Percentiles rank a stretch among this genome's conserved stretches.
These are phyloP conservation scores for Neonectria punicea DNA, from an alignment of 2,329 filamentous ascomycete species.

Conservation along the genomic window DNA sequence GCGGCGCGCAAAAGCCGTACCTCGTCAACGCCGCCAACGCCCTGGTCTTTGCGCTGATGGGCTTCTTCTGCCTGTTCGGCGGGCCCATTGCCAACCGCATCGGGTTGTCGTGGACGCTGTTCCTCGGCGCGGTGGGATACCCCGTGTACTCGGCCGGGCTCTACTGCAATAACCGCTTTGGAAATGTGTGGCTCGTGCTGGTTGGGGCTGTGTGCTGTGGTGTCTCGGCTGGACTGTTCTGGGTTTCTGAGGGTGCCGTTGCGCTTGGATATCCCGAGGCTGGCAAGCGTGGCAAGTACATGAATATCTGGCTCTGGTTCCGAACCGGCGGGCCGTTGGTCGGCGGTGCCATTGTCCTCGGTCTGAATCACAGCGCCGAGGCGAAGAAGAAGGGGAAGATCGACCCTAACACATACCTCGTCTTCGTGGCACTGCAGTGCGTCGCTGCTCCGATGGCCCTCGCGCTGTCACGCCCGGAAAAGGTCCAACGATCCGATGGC, in stretches of 20 bases:
- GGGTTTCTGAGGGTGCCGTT: conserved; percentile 60
- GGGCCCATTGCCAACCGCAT: conserved; percentile 20
- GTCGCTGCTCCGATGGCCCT: conserved; percentile 15
- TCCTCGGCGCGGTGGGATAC: conserved; percentile 57
- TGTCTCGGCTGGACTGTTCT: conserved; percentile 59
- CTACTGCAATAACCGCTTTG: conserved; percentile 60
- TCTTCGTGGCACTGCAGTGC: conserved; percentile 26
- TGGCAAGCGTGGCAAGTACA: conserved; percentile 20
- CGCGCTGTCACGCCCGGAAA: conserved; percentile 19
- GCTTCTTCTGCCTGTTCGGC: conserved; percentile 14
- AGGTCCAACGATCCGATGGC: conserved; percentile 18
- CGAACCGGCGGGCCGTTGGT: conserved; percentile 12
- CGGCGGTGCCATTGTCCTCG: conserved; percentile 53
- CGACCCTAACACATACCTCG: conserved; percentile 29
- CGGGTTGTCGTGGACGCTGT: conserved; percentile 51
- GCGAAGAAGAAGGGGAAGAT: conserved; percentile 35
- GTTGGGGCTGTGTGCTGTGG: conserved; percentile 59
- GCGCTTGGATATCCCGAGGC: conserved; percentile 55
- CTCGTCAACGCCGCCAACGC: conserved; percentile 56
- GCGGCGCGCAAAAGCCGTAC: conserved; percentile 50
- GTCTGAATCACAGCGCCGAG: conserved; percentile 52
- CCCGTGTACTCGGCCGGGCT: conserved; percentile 58
- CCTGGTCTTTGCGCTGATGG: conserved; percentile 21
- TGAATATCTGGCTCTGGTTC: conserved; percentile 24
- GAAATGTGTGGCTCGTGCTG: conserved; percentile 61